Percentiles rank a stretch among this genome's conserved stretches.
These are phyloP conservation scores for Solanum boliviense DNA, from an alignment of 257 asterid genomes.

Conservation along the genomic window DNA sequence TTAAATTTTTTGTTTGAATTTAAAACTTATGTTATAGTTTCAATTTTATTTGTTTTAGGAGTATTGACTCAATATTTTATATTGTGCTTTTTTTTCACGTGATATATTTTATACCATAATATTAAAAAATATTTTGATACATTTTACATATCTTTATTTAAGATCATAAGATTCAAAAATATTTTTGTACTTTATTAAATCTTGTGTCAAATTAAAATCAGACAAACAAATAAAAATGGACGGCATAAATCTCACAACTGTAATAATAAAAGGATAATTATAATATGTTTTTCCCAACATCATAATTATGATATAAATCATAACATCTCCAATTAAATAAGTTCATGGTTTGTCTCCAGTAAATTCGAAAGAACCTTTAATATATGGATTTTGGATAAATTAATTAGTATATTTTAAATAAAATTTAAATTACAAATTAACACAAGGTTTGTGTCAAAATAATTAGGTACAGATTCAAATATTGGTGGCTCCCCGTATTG, in stretches of 20 bases:
- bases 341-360: neutral
- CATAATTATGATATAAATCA: neutral
- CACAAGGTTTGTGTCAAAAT: neutral
- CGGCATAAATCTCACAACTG: neutral
- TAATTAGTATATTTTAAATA: neutral
- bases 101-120: neutral
- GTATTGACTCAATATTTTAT: too few species aligned
- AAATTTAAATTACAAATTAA: neutral
- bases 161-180: too few species aligned
- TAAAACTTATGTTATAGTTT: too few species aligned
- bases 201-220: neutral
- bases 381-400: neutral
- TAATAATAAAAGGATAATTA: neutral
- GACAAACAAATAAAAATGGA: too few species aligned
- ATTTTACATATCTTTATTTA: too few species aligned
- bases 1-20: too few species aligned
- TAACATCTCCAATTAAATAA: neutral
- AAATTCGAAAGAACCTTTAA: neutral
- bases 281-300: neutral
- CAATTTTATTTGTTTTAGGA: too few species aligned
- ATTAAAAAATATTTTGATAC: too few species aligned
- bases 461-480: neutral
- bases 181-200: too few species aligned
- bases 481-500: neutral
- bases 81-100: neutral